Evolutionary conservation across 768 basidiomycete species (phyloP).

Genomic region (Mycena vitilis): DNA sequence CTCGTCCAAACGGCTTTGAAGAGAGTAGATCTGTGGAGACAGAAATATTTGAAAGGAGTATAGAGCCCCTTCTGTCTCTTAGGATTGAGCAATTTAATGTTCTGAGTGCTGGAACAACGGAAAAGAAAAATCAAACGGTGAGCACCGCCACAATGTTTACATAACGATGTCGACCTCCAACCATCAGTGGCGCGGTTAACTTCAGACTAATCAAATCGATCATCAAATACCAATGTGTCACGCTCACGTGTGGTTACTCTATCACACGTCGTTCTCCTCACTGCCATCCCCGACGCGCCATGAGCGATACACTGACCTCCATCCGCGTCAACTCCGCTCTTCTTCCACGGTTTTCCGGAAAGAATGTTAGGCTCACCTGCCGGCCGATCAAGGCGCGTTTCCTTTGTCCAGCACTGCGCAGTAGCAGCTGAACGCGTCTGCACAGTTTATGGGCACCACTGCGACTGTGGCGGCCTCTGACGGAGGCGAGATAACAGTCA

Average conservation of each 20-base stretch:
- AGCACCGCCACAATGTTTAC: too few relatives aligned
- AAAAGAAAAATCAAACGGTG: too few relatives aligned
- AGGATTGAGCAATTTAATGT: too few relatives aligned
- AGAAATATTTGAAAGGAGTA: too few relatives aligned
- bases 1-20: too few relatives aligned
- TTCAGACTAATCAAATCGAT: too few relatives aligned
- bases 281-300: background rate
- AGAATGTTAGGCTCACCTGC: conserved; percentile 70
- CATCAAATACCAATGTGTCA: background rate
- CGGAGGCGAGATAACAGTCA: conserved; percentile 68
- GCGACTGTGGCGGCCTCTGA: conserved; percentile 76
- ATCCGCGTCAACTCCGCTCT: conserved; percentile 74
- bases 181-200: too few relatives aligned
- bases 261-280: background rate
- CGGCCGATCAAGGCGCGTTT: conserved; percentile 65
- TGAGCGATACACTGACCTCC: conserved; percentile 39
- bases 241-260: background rate
- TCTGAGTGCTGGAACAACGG: too few relatives aligned
- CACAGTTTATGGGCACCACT: conserved; percentile 55
- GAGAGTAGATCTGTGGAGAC: too few relatives aligned
- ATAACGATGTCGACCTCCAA: too few relatives aligned
- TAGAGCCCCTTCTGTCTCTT: too few relatives aligned
- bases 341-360: conserved; percentile 62
- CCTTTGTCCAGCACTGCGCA: background rate
- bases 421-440: conserved; percentile 13